A percentile compares a stretch with the other conserved stretches of the same genome.
Evolutionary conservation across 805 yeast genomes (phyloP).

Genomic region (Pichia nanzhaoensis): DNA sequence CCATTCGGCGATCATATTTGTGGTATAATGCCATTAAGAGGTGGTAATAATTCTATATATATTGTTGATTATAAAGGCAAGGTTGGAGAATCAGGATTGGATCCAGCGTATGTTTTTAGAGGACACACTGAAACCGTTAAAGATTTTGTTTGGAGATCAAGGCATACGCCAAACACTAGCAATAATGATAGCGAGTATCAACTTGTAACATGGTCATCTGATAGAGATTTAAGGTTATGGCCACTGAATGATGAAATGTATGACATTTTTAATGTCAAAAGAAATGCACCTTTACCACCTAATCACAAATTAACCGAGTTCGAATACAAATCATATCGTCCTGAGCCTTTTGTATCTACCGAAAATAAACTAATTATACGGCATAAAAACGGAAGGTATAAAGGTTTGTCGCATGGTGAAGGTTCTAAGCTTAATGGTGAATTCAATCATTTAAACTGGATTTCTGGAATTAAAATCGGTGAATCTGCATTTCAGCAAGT

Average conservation of each 20-base stretch:
- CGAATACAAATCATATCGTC: constrained; percentile 39
- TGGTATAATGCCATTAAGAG: constrained; percentile 84
- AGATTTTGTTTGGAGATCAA: constrained; percentile 82
- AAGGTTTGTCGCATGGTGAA: constrained; percentile 20
- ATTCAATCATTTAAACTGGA: constrained; percentile 77
- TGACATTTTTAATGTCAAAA: constrained; percentile 36
- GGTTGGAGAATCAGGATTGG: constrained; percentile 33
- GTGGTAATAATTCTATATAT: constrained; percentile 64
- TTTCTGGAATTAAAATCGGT: constrained; percentile 84
- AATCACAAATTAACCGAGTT: constrained; percentile 31
- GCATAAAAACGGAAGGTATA: constrained; percentile 2
- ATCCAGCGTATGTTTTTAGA: constrained; percentile 54
- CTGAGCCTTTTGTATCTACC: constrained; percentile 36
- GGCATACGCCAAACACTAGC: constrained; percentile 38
- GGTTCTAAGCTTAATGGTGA: constrained; percentile 26
- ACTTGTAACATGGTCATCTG: constrained; percentile 90
- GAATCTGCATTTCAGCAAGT: constrained; percentile 35
- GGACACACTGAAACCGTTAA: constrained; percentile 83
- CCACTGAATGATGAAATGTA: constrained; percentile 47
- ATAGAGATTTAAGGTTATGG: constrained; percentile 81
- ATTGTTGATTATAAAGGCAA: constrained; percentile 44
- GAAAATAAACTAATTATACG: constrained; percentile 22
- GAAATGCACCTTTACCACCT: constrained; percentile 26
- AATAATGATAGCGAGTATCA: constrained; percentile 78
- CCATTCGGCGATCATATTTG: constrained; percentile 84